Percentiles rank a stretch among this genome's conserved stretches.
These are phyloP conservation scores for Xerocomus spinulosus DNA, from an alignment of 768 basidiomycete species.

Conservation along the genomic window DNA sequence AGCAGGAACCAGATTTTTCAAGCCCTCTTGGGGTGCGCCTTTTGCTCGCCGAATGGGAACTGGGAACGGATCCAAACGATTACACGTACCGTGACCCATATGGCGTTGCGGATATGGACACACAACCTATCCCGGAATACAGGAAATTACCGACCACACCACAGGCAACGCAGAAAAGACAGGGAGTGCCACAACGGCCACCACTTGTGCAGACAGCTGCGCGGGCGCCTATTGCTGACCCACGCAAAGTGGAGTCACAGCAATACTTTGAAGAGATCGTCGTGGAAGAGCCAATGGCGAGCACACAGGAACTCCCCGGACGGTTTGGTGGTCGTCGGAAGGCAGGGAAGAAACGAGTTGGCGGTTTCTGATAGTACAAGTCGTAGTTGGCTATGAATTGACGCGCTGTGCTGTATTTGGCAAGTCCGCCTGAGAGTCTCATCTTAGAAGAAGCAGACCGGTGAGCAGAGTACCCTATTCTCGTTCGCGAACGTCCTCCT, in stretches of 20 bases:
- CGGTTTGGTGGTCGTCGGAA: slow-evolving; percentile 67
- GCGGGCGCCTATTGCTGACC: neutral
- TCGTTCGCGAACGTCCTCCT: slow-evolving; percentile 14
- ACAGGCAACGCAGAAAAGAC: slow-evolving; percentile 19
- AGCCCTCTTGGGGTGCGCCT: slow-evolving; percentile 54
- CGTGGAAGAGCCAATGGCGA: slow-evolving; percentile 49
- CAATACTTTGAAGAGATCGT: slow-evolving; percentile 16
- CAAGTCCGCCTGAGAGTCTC: slow-evolving; percentile 19
- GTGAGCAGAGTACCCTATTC: slow-evolving; percentile 23
- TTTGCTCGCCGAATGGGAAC: slow-evolving; percentile 65
- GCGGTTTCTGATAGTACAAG: slow-evolving; percentile 61
- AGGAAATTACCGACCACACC: slow-evolving; percentile 6
- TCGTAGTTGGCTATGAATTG: neutral
- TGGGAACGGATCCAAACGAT: slow-evolving; percentile 46
- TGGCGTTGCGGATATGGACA: slow-evolving; percentile 27
- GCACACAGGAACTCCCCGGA: slow-evolving; percentile 71
- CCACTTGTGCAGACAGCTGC: slow-evolving; percentile 27
- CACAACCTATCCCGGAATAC: slow-evolving; percentile 9
- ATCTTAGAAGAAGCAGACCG: slow-evolving; percentile 4
- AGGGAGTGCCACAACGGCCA: slow-evolving; percentile 28
- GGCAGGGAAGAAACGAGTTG: slow-evolving; percentile 58
- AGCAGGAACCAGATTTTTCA: slow-evolving; percentile 21
- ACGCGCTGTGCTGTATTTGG: slow-evolving; percentile 16
- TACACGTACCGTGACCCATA: slow-evolving; percentile 58
- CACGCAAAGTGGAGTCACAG: slow-evolving; percentile 15